Base-by-base conservation (phyloP, 2,329 filamentous ascomycete genomes). In the Ophiostoma quercus region DNA sequence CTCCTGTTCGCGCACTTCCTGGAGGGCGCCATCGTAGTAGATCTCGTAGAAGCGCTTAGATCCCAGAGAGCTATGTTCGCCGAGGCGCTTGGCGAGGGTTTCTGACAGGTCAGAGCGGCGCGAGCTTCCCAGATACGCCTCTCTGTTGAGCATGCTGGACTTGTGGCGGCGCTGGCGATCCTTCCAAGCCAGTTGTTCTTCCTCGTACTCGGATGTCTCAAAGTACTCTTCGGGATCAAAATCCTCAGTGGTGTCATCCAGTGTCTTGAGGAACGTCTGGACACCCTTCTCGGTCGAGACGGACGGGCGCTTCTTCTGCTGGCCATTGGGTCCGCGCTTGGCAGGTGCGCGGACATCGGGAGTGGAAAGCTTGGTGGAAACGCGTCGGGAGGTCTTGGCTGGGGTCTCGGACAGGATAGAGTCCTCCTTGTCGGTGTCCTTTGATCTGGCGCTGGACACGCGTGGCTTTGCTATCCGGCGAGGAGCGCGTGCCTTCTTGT, bases 1-100 rank as follows among this genome's bases (percentile, higher is more conserved):
- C 78, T 97, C 94, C 74, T 92, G 92, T 72, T 93, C 90, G 74
- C 95, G 91, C 1, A 98, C 94, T 75, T 97, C 90, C 68, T 91
- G 87, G 71, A 94, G 86, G 1, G 95, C 94, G 57, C 91, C 89
- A 22, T 91, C 87, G 76, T 93, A 94, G 77, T 95, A 89, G 65
- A 89, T 82, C 16, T 90, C 85, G 71, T 92, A 87, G 78, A 92
- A 97, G 41, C 92, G 88, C 68, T 89, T 85, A 75, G 91, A 91
- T 54, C 92, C 92, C 22, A 87, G 84, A 67, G 88, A 84, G 67
- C 90, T 87, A 75, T 94, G 91, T 62, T 83, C 83, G 69, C 84
- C 83, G 67, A 97, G 86, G 68, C 89, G 88, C 78, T 77, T 88
- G 75, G 78, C 86, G 78, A 81, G 85, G 75, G 76, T 83, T 74